Evolutionary conservation across 768 basidiomycete genomes (phyloP).

Genomic region (Tylopilus cervinicoccineus): DNA sequence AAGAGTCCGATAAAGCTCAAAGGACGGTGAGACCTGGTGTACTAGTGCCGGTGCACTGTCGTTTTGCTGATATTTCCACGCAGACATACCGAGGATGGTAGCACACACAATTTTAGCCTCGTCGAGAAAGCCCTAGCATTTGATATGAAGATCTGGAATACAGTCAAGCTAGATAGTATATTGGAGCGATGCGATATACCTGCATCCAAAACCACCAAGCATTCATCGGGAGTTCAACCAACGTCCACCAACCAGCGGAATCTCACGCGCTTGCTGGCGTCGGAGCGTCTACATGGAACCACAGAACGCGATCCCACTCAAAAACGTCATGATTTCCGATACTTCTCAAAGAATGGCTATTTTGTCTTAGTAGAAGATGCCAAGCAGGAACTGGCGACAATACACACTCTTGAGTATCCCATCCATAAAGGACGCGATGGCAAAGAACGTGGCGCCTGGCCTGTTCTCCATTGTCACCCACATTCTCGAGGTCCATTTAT

Average conservation of each 20-base stretch:
- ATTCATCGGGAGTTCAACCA: conserved; percentile 27
- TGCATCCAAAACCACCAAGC: conserved; percentile 26
- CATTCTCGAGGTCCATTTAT: conserved; percentile 70
- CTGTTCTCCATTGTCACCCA: conserved; percentile 77
- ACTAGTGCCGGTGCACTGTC: background rate
- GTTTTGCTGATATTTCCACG: background rate
- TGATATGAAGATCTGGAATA: conserved; percentile 85
- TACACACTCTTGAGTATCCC: conserved; percentile 80
- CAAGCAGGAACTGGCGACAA: conserved; percentile 75
- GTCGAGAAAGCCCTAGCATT: conserved; percentile 64
- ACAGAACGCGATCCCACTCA: conserved; percentile 91
- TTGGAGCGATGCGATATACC: conserved; percentile 58
- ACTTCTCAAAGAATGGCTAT: conserved; percentile 71
- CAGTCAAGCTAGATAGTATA: conserved; percentile 67
- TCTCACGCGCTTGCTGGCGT: conserved; percentile 63
- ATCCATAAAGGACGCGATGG: conserved; percentile 49
- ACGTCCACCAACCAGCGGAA: conserved; percentile 40
- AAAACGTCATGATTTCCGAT: conserved; percentile 81
- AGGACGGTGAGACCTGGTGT: conserved; percentile 43
- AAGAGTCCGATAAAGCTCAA: conserved; percentile 67
- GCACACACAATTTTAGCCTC: conserved; percentile 41
- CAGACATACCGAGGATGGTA: conserved; percentile 31
- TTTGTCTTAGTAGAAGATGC: conserved; percentile 94
- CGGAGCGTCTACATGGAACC: conserved; percentile 79
- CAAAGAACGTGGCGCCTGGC: conserved; percentile 66